These are phyloP conservation scores for Sclerospora graminicola DNA, from an alignment of 352 stramenopile species.

Conservation along the genomic window DNA sequence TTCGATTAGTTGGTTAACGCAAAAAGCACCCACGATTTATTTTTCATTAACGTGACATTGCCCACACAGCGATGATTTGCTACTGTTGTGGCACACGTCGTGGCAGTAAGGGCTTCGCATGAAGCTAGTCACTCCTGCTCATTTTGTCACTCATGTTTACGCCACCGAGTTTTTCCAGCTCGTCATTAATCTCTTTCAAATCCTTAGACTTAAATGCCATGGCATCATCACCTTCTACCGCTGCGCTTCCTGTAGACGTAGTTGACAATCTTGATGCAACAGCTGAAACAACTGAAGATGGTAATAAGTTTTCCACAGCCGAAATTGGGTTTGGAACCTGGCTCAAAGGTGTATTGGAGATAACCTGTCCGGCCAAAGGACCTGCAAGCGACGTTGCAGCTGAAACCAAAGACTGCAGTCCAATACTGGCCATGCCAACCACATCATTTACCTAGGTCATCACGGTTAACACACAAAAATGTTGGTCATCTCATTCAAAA, in stretches of 20 bases:
- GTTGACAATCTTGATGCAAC: conserved; percentile 31
- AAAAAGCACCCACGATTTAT: too few relatives aligned
- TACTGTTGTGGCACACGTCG: not conserved
- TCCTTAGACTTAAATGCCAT: conserved; percentile 48
- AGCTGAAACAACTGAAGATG: conserved; percentile 32
- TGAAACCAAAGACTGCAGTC: conserved; percentile 66
- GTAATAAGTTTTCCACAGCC: conserved; percentile 39
- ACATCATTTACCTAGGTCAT: conserved; percentile 49
- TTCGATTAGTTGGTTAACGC: too few relatives aligned
- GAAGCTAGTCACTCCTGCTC: not conserved
- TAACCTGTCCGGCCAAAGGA: conserved; percentile 49
- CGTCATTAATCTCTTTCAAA: conserved; percentile 49
- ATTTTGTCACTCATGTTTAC: conserved; percentile 9
- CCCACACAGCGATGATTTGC: too few relatives aligned
- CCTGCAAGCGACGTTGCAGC: conserved; percentile 70
- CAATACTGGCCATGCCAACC: conserved; percentile 66
- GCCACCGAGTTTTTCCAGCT: conserved; percentile 64
- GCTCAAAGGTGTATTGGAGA: conserved; percentile 54
- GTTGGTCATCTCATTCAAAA: not conserved
- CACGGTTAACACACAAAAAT: not conserved
- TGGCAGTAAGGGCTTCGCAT: not conserved
- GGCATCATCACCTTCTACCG: conserved; percentile 11
- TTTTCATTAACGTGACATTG: too few relatives aligned
- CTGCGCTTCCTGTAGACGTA: not conserved
- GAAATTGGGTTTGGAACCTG: conserved; percentile 73